phyloP scores from a whole-genome alignment of 169 alveolate genomes.

The Theileria equi region DNA sequence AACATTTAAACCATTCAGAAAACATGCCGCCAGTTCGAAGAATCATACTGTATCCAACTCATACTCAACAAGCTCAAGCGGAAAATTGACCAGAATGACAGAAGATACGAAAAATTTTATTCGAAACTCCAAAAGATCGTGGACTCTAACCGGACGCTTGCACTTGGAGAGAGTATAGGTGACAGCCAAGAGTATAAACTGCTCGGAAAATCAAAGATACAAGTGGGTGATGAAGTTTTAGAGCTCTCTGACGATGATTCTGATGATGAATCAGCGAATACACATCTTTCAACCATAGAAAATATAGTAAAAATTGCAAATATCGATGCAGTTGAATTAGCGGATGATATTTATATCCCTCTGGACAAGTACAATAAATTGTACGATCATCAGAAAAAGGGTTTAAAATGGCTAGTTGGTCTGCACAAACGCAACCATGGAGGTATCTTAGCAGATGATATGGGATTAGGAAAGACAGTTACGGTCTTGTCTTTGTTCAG shows the following conservation, averaged over 20 bases:
- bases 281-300: neutral
- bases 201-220: conserved; percentile 22
- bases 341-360: conserved; percentile 30
- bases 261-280: neutral
- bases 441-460: conserved; percentile 82
- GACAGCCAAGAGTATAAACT: conserved; percentile 24
- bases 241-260: conserved; percentile 29
- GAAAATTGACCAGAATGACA: conserved; percentile 5
- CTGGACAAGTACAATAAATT: conserved; percentile 19
- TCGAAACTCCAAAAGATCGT: conserved; percentile 11
- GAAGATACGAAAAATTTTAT: conserved; percentile 14
- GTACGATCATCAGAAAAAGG: conserved; percentile 47
- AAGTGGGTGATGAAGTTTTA: conserved; percentile 17
- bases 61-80: conserved; percentile 17
- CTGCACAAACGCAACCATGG: conserved; percentile 40
- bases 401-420: conserved; percentile 52
- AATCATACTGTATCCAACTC: conserved; percentile 17
- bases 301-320: neutral
- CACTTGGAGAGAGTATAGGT: conserved; percentile 4
- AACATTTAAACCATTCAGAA: conserved; percentile 18
- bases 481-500: conserved; percentile 36
- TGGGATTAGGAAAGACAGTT: conserved; percentile 80
- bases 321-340: conserved; percentile 7
- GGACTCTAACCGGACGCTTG: conserved; percentile 7
- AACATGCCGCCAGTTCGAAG: conserved; percentile 37